Conservation (phyloP, 495 filamentous ascomycete species). For the Amniculicola lignicola region DNA sequence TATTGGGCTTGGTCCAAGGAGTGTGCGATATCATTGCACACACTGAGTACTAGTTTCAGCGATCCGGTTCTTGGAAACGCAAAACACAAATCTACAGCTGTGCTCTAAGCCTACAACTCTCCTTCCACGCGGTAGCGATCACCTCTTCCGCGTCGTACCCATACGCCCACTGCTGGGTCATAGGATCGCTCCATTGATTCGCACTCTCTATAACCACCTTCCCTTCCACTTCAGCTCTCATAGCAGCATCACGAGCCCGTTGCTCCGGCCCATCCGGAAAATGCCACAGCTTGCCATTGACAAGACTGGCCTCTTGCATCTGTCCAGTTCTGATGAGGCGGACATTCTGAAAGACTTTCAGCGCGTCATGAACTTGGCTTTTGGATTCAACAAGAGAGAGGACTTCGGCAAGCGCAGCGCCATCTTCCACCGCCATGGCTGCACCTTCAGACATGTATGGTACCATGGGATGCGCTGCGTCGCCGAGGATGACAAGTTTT, state of each 20-base stretch:
- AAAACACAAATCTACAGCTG: too few relatives aligned
- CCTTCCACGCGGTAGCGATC: constrained; percentile 20
- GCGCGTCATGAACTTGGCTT: constrained; percentile 1
- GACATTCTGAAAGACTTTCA: constrained; percentile 32
- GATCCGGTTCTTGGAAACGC: too few relatives aligned
- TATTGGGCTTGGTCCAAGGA: too few relatives aligned
- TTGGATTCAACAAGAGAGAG: constrained; percentile 8
- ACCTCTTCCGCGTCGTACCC: constrained; percentile 48
- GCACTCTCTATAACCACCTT: constrained; percentile 40
- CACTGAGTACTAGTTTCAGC: too few relatives aligned
- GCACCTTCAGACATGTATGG: constrained; percentile 51
- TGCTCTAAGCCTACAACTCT: too few relatives aligned
- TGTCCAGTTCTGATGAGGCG: constrained; percentile 28
- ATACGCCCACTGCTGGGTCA: constrained; percentile 49
- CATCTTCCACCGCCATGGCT: constrained; percentile 47
- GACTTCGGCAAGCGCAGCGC: constrained; percentile 35
- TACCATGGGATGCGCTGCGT: constrained; percentile 54
- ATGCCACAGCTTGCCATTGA: constrained; percentile 46
- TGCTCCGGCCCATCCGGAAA: constrained; percentile 48
- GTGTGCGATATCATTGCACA: too few relatives aligned
- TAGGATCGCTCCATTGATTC: constrained; percentile 52
- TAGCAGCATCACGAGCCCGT: constrained; percentile 44
- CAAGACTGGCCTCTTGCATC: constrained; percentile 37
- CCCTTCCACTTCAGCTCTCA: constrained; percentile 42
- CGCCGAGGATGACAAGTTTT: constrained; percentile 45